Evolutionary conservation across 1,284 basidiomycete species (phyloP).

Genomic region (Termitomyces sp.): DNA sequence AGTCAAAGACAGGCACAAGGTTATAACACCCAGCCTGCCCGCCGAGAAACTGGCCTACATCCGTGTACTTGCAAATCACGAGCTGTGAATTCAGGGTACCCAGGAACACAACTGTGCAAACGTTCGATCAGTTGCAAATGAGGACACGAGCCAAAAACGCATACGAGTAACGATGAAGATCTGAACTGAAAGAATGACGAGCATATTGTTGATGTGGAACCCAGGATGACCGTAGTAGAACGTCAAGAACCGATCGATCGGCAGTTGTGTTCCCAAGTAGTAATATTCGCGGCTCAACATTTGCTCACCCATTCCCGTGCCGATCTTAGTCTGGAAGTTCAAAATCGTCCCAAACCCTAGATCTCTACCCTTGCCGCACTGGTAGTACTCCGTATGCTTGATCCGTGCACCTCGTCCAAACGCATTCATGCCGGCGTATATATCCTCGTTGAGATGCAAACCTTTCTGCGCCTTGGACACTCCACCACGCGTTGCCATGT

Average conservation of each 20-base stretch:
- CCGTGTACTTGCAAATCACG: slow-evolving; percentile 72
- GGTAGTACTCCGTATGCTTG: slow-evolving; percentile 99
- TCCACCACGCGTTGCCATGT: slow-evolving; percentile 98
- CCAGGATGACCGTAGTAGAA: slow-evolving; percentile 99
- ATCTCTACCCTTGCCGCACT: slow-evolving; percentile 98
- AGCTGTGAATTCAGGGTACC: slow-evolving; percentile 85
- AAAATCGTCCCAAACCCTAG: slow-evolving; percentile 98
- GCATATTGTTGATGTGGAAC: slow-evolving; percentile 99
- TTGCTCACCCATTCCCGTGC: slow-evolving; percentile 99
- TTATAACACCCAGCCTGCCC: slow-evolving; percentile 89
- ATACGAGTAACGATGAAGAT: slow-evolving; percentile 82
- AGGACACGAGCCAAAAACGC: slow-evolving; percentile 26
- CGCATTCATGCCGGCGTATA: slow-evolving; percentile 98
- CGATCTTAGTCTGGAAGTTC: slow-evolving; percentile 99
- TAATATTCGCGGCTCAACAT: slow-evolving; percentile 99
- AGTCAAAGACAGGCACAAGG: slow-evolving; percentile 81
- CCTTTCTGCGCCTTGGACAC: slow-evolving; percentile 99
- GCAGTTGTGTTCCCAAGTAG: slow-evolving; percentile 97
- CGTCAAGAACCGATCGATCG: slow-evolving; percentile 96
- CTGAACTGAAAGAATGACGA: slow-evolving; percentile 93
- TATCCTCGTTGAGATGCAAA: slow-evolving; percentile 97
- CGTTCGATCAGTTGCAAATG: slow-evolving; percentile 7
- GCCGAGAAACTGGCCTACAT: slow-evolving; percentile 64
- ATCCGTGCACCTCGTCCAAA: slow-evolving; percentile 95
- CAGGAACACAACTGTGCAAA: slow-evolving; percentile 74